A percentile compares a stretch with the other conserved stretches of the same genome.
Conservation (phyloP, 306 rosid genomes). For the Dicorynia guianensis region DNA sequence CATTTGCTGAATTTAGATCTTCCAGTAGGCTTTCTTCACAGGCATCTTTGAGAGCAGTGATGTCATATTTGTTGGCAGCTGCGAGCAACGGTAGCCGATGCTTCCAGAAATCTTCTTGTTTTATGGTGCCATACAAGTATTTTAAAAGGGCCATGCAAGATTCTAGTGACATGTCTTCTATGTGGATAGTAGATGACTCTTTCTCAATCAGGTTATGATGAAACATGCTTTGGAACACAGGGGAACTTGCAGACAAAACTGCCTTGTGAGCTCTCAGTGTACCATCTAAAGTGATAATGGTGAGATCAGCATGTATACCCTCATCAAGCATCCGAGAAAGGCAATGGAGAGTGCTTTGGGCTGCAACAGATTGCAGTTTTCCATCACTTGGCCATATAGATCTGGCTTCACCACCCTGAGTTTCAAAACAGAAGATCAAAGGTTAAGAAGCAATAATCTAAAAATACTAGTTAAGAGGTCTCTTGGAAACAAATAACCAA, state of each 20-base stretch:
- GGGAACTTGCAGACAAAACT: slow-evolving; percentile 81
- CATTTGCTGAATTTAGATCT: slow-evolving; percentile 75
- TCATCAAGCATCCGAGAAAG: slow-evolving; percentile 90
- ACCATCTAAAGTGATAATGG: slow-evolving; percentile 69
- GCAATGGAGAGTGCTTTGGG: slow-evolving; percentile 62
- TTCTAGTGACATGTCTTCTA: slow-evolving; percentile 79
- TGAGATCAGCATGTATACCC: slow-evolving; percentile 75
- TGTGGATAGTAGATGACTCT: slow-evolving; percentile 74
- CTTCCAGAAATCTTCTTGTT: slow-evolving; percentile 77
- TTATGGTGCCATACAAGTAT: slow-evolving; percentile 81
- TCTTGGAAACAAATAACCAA: background rate
- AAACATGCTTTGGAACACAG: slow-evolving; percentile 88
- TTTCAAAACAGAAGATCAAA: slow-evolving; percentile 25
- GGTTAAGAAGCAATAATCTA: slow-evolving; percentile 1
- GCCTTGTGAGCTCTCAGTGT: slow-evolving; percentile 85
- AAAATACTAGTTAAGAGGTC: slow-evolving; percentile 3
- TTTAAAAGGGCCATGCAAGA: slow-evolving; percentile 72
- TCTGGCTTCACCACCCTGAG: slow-evolving; percentile 71
- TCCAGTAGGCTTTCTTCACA: slow-evolving; percentile 93
- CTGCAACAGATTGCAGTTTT: slow-evolving; percentile 53
- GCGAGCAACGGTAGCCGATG: slow-evolving; percentile 81
- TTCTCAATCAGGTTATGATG: slow-evolving; percentile 81
- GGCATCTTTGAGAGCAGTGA: slow-evolving; percentile 65
- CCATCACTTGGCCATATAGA: slow-evolving; percentile 77
- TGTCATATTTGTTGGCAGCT: slow-evolving; percentile 81